Conservation (phyloP, 306 rosid genomes). For the Pyrus pyrifolia region DNA sequence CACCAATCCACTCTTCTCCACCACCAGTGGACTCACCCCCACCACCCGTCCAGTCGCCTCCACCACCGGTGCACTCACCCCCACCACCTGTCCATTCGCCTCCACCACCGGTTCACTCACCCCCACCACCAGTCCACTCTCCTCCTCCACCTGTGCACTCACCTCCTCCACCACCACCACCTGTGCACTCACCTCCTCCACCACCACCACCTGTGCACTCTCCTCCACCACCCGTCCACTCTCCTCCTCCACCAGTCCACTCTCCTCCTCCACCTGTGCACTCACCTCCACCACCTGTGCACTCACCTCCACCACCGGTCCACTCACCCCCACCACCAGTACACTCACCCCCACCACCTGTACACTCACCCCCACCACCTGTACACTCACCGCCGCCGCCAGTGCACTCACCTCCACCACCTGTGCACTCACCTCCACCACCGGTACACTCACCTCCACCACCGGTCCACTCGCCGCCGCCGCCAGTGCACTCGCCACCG, state of each 20-base stretch:
- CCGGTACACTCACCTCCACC: neutral
- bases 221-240: neutral
- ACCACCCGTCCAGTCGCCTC: neutral
- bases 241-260: neutral
- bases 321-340: neutral
- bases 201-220: neutral
- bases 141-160: neutral
- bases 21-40: neutral
- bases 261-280: neutral
- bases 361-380: neutral
- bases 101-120: neutral
- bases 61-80: neutral
- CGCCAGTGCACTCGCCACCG: neutral
- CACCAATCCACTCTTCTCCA: neutral
- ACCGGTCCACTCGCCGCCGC: neutral
- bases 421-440: neutral
- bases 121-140: neutral
- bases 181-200: neutral
- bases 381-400: conserved; percentile 1
- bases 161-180: neutral
- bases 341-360: neutral
- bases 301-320: neutral
- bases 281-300: neutral
- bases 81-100: neutral
- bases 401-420: neutral